phyloP scores from a whole-genome alignment of 78 protist genomes.

The Dictyostelium discoideum region DNA sequence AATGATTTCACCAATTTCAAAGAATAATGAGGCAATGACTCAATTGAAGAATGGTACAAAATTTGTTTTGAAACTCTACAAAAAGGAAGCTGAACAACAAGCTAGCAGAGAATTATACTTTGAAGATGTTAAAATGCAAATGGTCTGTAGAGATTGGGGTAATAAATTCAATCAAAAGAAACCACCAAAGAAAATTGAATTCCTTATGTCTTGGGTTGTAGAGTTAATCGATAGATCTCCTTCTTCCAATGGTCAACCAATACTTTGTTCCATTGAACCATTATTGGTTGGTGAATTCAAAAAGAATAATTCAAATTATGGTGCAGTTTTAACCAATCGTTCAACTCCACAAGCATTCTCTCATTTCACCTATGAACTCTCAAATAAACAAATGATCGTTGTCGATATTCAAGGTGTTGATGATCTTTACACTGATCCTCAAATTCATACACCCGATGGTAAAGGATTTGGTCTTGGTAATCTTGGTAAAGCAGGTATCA shows the following conservation, averaged over 20 bases:
- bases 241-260: background rate
- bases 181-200: conserved; percentile 81
- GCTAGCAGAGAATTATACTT: conserved; percentile 55
- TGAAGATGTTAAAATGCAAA: conserved; percentile 79
- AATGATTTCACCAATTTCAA: background rate
- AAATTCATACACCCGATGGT: conserved; percentile 88
- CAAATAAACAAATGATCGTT: conserved; percentile 36
- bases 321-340: conserved; percentile 64
- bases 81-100: conserved; percentile 75
- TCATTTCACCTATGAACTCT: conserved; percentile 90
- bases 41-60: conserved; percentile 64
- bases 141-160: conserved; percentile 75
- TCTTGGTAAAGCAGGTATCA: conserved; percentile 88
- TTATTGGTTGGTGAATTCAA: conserved; percentile 74
- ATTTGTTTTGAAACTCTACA: conserved; percentile 66
- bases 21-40: conserved; percentile 38
- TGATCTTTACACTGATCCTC: conserved; percentile 95
- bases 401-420: conserved; percentile 95
- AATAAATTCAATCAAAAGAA: conserved; percentile 73
- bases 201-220: conserved; percentile 70
- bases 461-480: conserved; percentile 92
- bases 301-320: conserved; percentile 72
- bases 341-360: conserved; percentile 95
- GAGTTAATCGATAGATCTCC: conserved; percentile 50
- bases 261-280: conserved; percentile 69